These are phyloP conservation scores for Coemansia sp. DNA, from an alignment of 192 early-diverging fungal genomes.

Conservation along the genomic window DNA sequence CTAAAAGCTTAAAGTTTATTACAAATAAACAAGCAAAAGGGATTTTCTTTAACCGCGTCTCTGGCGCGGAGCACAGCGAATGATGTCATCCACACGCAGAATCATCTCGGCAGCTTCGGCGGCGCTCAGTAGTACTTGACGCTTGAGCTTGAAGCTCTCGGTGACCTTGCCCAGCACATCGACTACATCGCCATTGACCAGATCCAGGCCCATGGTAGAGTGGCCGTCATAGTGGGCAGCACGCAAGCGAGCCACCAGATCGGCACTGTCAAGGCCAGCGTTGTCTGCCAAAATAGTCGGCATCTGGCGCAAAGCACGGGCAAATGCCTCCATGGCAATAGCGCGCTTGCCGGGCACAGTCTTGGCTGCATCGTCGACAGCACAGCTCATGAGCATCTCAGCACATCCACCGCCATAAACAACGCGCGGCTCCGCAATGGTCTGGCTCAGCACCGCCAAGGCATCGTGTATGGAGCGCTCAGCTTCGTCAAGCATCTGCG, in stretches of 20 bases:
- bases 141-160: slow-evolving; percentile 96
- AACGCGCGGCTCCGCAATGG: slow-evolving; percentile 89
- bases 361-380: slow-evolving; percentile 90
- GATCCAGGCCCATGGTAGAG: slow-evolving; percentile 76
- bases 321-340: slow-evolving; percentile 93
- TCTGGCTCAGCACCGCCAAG: slow-evolving; percentile 91
- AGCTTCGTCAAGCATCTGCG: slow-evolving; percentile 93
- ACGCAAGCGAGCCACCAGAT: slow-evolving; percentile 87
- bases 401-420: slow-evolving; percentile 95
- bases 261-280: slow-evolving; percentile 92
- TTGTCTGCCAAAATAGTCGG: slow-evolving; percentile 98
- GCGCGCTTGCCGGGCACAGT: slow-evolving; percentile 93
- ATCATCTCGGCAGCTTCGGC: slow-evolving; percentile 97
- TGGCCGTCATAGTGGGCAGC: slow-evolving; percentile 91
- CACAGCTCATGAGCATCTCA: slow-evolving; percentile 97
- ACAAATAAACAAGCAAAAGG: neutral
- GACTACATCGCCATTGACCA: slow-evolving; percentile 75
- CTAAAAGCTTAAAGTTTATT: neutral
- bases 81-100: slow-evolving; percentile 96
- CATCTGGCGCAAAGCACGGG: slow-evolving; percentile 90
- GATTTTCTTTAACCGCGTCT: slow-evolving; percentile 28
- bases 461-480: slow-evolving; percentile 98
- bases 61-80: slow-evolving; percentile 80
- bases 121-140: slow-evolving; percentile 87
- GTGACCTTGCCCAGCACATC: slow-evolving; percentile 86